Conservation (phyloP, 176 grass and related monocot genomes). For the Ensete glaucum region DNA sequence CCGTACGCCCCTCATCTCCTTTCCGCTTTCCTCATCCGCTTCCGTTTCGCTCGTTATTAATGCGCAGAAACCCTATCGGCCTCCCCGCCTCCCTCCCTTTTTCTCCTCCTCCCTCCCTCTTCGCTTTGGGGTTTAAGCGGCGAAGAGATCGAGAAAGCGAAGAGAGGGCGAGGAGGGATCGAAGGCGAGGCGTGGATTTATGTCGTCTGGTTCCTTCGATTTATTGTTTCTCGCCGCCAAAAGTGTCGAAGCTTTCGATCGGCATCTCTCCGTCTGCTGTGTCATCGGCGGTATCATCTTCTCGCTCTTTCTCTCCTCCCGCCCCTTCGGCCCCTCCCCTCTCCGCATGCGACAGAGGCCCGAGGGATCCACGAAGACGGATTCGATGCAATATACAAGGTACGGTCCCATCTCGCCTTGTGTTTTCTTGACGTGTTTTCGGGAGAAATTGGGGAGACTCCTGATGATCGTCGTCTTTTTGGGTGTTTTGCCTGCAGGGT, state of each 20-base stretch:
- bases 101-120: not conserved
- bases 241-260: not conserved
- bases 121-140: conserved; percentile 14
- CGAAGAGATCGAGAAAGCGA: conserved; percentile 4
- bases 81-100: not conserved
- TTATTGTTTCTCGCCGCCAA: not conserved
- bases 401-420: not conserved
- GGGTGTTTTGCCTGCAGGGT: conserved; percentile 6
- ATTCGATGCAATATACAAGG: conserved; percentile 15
- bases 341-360: conserved; percentile 12
- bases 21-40: not conserved
- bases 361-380: conserved; percentile 12
- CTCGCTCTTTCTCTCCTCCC: not conserved
- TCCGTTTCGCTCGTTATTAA: conserved; percentile 1
- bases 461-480: not conserved
- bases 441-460: not conserved
- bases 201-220: conserved; percentile 19
- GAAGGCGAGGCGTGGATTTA: conserved; percentile 4
- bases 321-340: not conserved
- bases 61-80: no score
- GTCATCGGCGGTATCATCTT: not conserved
- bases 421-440: not conserved
- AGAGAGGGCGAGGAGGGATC: conserved; percentile 1
- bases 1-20: not conserved
- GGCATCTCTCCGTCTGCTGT: not conserved